Conservation (phyloP, 2,329 filamentous ascomycete species). For the Sporothrix pseudoabietina region DNA sequence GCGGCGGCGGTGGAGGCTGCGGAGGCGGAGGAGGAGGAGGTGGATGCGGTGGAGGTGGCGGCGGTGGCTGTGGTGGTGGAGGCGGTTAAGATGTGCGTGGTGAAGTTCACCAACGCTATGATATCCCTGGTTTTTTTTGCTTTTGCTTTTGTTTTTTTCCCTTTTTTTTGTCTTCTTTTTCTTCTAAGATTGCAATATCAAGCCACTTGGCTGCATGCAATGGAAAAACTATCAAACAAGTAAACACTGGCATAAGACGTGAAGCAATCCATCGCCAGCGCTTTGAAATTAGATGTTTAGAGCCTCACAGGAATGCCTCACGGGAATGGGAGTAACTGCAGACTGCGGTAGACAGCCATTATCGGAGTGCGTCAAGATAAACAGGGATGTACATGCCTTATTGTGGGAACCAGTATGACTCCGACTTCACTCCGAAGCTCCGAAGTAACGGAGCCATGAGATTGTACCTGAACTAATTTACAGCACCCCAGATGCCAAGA, state of each 20-base stretch:
- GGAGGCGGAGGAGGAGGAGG: conserved; percentile 12
- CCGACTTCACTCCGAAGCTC: neutral
- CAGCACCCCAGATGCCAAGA: neutral
- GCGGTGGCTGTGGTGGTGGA: conserved; percentile 1
- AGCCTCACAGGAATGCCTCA: too few species aligned
- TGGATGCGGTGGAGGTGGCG: conserved; percentile 1
- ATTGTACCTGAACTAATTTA: neutral
- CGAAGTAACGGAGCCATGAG: neutral
- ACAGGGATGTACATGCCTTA: neutral
- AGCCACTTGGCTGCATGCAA: too few species aligned
- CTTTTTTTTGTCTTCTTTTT: too few species aligned
- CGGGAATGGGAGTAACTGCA: neutral
- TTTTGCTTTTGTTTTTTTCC: neutral
- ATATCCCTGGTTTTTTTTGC: neutral
- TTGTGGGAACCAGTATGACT: neutral
- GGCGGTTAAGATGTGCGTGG: neutral
- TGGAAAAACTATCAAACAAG: too few species aligned
- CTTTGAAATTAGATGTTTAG: too few species aligned
- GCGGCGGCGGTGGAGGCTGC: conserved; percentile 25
- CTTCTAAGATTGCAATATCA: too few species aligned
- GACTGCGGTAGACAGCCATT: neutral
- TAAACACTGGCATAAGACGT: too few species aligned
- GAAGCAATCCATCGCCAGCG: too few species aligned
- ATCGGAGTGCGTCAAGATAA: neutral
- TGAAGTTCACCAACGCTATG: too few species aligned